These are phyloP conservation scores for Crithidia thermophila DNA, from an alignment of 208 protist species.

Conservation along the genomic window DNA sequence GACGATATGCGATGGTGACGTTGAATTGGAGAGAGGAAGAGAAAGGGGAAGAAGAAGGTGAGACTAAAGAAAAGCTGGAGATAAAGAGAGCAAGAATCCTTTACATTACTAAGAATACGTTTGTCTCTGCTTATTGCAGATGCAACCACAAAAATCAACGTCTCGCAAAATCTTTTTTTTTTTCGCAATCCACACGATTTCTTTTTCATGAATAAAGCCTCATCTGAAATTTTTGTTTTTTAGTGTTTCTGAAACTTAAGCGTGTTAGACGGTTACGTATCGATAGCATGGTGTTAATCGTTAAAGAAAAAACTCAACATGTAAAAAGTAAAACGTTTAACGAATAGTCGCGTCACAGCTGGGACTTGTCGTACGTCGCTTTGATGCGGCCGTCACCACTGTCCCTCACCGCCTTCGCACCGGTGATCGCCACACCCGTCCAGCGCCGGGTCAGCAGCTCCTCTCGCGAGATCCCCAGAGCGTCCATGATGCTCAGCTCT, in stretches of 20 bases:
- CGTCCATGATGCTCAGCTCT: constrained; percentile 53
- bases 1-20: background rate
- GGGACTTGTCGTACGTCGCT: constrained; percentile 11
- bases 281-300: background rate
- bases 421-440: constrained; percentile 7
- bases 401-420: background rate
- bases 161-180: too few relatives aligned
- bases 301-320: constrained; percentile 7
- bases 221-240: too few relatives aligned
- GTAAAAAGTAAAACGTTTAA: constrained; percentile 15
- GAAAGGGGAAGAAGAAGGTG: background rate
- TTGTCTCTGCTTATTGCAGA: too few relatives aligned
- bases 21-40: background rate
- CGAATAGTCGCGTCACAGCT: constrained; percentile 2
- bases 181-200: too few relatives aligned
- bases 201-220: too few relatives aligned
- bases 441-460: constrained; percentile 51
- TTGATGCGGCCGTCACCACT: background rate
- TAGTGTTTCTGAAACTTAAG: too few relatives aligned
- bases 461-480: constrained; percentile 47
- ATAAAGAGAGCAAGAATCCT: too few relatives aligned
- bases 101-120: too few relatives aligned
- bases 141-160: too few relatives aligned
- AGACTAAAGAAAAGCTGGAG: too few relatives aligned
- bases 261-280: too few relatives aligned